Percentiles rank a stretch among this genome's conserved stretches.
phyloP scores from a whole-genome alignment of 306 rosid species.

The Erythrophleum fordii region DNA sequence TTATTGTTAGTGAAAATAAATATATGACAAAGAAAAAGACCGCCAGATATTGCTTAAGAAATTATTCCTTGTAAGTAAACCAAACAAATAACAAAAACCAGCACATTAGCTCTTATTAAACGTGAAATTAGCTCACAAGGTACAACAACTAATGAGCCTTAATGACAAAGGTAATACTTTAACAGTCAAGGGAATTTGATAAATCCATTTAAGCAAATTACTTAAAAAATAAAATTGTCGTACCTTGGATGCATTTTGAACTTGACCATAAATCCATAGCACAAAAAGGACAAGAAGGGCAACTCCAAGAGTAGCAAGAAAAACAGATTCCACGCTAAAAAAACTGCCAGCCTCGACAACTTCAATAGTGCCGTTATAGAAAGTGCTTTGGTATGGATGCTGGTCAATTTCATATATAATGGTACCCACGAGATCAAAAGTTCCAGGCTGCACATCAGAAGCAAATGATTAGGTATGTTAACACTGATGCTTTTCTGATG shows the following conservation, averaged over 20 bases:
- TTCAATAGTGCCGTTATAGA: constrained; percentile 88
- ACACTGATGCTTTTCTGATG: constrained; percentile 16
- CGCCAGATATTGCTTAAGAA: not conserved
- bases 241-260: constrained; percentile 88
- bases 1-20: not conserved
- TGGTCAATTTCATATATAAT: constrained; percentile 81
- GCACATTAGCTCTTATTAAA: constrained; percentile 3
- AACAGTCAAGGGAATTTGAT: constrained; percentile 1
- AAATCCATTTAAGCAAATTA: not conserved
- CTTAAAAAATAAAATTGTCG: not conserved
- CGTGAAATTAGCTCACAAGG: not conserved
- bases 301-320: constrained; percentile 78
- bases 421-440: constrained; percentile 89
- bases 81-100: constrained; percentile 1
- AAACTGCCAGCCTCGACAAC: constrained; percentile 72
- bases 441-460: constrained; percentile 73
- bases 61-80: constrained; percentile 1
- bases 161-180: not conserved
- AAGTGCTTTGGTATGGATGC: constrained; percentile 75
- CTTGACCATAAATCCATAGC: constrained; percentile 84
- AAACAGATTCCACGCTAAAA: constrained; percentile 82
- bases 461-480: constrained; percentile 10
- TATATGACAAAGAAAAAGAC: not conserved
- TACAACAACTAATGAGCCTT: constrained; percentile 15
- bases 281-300: constrained; percentile 77